Conservation (phyloP, 163 green algal species). For the Chloroidium sp. region DNA sequence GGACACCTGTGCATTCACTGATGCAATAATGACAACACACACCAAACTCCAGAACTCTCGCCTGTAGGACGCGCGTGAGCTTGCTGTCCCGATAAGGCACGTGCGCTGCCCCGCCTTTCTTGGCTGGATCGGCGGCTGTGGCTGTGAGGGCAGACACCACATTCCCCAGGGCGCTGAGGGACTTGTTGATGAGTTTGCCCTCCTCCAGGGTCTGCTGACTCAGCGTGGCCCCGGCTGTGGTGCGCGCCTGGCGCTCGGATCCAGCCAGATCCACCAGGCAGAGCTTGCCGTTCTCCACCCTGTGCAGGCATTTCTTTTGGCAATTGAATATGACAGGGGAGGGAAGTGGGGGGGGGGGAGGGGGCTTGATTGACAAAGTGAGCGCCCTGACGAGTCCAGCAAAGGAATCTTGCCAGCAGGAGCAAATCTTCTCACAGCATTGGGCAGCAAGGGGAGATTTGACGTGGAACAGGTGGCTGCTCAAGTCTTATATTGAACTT, state of each 20-base stretch:
- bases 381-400: no score
- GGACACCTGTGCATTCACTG: no score
- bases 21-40: constrained; percentile 1
- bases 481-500: no score
- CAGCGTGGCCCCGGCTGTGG: constrained; percentile 37
- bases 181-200: constrained; percentile 87
- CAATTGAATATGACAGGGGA: no score
- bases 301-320: not conserved
- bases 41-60: not conserved
- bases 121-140: constrained; percentile 9
- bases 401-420: no score
- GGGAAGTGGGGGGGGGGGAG: no score
- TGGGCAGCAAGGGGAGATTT: no score
- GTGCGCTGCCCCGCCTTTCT: constrained; percentile 18
- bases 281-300: constrained; percentile 46
- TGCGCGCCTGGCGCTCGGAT: constrained; percentile 60
- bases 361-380: no score
- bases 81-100: constrained; percentile 66
- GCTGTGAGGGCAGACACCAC: constrained; percentile 70
- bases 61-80: constrained; percentile 32
- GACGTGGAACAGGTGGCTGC: no score
- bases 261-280: constrained; percentile 45
- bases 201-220: constrained; percentile 48
- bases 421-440: no score
- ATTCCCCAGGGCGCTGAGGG: constrained; percentile 60